These are phyloP conservation scores for Termitomyces eurrhizus DNA, from an alignment of 768 basidiomycete genomes.

Conservation along the genomic window DNA sequence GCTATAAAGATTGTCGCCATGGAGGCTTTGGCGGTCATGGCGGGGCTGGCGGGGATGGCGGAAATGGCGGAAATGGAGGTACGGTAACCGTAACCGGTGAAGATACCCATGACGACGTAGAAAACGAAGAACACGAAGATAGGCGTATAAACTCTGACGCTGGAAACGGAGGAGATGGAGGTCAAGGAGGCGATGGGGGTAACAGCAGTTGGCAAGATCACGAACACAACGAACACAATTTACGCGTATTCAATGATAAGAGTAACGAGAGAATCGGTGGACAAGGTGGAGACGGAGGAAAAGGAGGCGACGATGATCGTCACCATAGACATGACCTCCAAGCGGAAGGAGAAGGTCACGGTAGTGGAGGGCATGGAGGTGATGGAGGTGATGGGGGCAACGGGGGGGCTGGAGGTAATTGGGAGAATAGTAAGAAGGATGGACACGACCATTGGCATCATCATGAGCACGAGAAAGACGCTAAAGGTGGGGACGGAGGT, in stretches of 20 bases:
- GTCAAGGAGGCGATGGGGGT: background rate
- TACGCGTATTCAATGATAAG: no score
- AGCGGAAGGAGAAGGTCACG: background rate
- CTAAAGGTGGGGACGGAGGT: slow-evolving; percentile 4
- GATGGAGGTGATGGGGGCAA: background rate
- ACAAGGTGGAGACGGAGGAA: slow-evolving; percentile 2
- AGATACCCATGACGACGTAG: background rate
- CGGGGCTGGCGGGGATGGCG: slow-evolving; percentile 2
- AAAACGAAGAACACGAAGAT: background rate
- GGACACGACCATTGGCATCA: background rate
- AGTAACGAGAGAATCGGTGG: background rate
- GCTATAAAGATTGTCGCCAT: background rate
- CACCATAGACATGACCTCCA: background rate
- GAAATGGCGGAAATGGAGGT: slow-evolving; percentile 1
- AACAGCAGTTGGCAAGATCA: background rate
- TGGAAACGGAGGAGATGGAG: background rate
- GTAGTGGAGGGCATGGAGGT: background rate
- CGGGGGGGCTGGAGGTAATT: background rate
- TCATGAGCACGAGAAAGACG: background rate
- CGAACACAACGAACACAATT: background rate
- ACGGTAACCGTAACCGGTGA: background rate
- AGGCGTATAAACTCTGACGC: background rate
- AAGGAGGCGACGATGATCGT: background rate
- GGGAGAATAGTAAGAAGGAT: background rate
- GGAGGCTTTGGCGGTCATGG: background rate